Percentiles rank a stretch among this genome's conserved stretches.
Evolutionary conservation across 2,329 filamentous ascomycete species (phyloP).

Genomic region (Triangularia setosa): DNA sequence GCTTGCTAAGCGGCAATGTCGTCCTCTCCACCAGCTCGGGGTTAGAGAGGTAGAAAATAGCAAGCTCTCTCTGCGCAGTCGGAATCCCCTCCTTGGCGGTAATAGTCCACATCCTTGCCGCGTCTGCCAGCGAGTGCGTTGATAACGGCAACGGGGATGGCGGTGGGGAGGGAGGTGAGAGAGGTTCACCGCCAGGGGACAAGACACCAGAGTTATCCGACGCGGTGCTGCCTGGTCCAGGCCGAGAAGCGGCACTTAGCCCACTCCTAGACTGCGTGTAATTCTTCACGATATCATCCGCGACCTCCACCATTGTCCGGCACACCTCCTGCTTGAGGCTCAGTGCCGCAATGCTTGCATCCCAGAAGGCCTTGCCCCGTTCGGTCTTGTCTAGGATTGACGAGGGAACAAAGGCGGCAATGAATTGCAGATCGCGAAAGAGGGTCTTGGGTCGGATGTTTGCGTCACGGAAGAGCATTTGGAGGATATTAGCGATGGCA

Average conservation of each 20-base stretch:
- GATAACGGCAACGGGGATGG: constrained; percentile 46
- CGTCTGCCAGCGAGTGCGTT: constrained; percentile 71
- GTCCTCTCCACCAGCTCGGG: constrained; percentile 79
- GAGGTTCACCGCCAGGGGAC: constrained; percentile 1
- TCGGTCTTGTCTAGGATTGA: constrained; percentile 59
- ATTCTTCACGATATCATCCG: constrained; percentile 51
- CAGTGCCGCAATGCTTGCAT: constrained; percentile 83
- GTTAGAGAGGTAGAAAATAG: constrained; percentile 87
- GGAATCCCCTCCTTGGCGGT: constrained; percentile 89
- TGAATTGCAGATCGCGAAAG: constrained; percentile 77
- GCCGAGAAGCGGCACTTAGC: constrained; percentile 6
- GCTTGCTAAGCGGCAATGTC: constrained; percentile 77
- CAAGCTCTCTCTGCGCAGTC: constrained; percentile 86
- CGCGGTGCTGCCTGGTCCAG: constrained; percentile 20
- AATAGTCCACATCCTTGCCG: constrained; percentile 85
- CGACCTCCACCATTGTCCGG: constrained; percentile 67
- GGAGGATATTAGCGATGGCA: constrained; percentile 62
- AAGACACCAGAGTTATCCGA: constrained; percentile 2
- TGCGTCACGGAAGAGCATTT: constrained; percentile 62
- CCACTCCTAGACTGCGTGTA: constrained; percentile 59
- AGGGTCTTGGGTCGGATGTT: constrained; percentile 72
- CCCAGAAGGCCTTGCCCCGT: constrained; percentile 78
- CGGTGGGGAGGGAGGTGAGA: constrained; percentile 32
- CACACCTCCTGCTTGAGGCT: constrained; percentile 84
- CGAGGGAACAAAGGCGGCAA: constrained; percentile 61